Percentiles rank a stretch among this genome's conserved stretches.
These are phyloP conservation scores for Cryptosporidium ryanae DNA, from an alignment of 169 alveolate species.

Conservation along the genomic window DNA sequence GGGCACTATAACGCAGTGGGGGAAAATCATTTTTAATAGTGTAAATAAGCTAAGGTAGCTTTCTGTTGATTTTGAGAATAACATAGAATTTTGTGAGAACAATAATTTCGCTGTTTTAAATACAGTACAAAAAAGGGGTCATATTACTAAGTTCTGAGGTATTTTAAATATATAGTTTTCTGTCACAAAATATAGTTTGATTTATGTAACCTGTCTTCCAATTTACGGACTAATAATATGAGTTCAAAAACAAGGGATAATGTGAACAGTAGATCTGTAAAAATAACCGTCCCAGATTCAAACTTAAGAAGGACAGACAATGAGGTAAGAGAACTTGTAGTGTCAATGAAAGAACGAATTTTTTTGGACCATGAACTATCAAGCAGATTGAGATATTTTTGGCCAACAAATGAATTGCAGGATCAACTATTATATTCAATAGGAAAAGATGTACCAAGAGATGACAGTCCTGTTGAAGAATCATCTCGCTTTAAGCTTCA, in stretches of 20 bases:
- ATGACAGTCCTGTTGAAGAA: conserved; percentile 63
- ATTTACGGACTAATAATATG: background rate
- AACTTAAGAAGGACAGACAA: conserved; percentile 53
- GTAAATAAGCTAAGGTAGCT: no score
- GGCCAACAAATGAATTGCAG: conserved; percentile 68
- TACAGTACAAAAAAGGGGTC: no score
- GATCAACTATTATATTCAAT: conserved; percentile 62
- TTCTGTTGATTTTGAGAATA: no score
- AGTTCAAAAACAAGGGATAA: conserved; percentile 13
- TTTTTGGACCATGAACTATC: conserved; percentile 56
- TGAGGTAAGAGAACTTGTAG: conserved; percentile 59
- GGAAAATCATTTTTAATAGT: no score
- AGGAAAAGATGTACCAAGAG: conserved; percentile 64
- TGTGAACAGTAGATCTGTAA: conserved; percentile 58
- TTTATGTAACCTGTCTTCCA: no score
- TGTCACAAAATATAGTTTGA: no score
- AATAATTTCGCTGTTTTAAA: no score
- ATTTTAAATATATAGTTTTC: no score
- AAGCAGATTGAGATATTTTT: conserved; percentile 61
- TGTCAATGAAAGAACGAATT: conserved; percentile 50
- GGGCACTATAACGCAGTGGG: no score
- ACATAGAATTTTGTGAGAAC: no score
- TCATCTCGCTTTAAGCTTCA: conserved; percentile 62
- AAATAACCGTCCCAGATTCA: conserved; percentile 72
- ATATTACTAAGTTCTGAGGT: no score